phyloP scores from a whole-genome alignment of 768 basidiomycete species.

The Termitomyces sp. region DNA sequence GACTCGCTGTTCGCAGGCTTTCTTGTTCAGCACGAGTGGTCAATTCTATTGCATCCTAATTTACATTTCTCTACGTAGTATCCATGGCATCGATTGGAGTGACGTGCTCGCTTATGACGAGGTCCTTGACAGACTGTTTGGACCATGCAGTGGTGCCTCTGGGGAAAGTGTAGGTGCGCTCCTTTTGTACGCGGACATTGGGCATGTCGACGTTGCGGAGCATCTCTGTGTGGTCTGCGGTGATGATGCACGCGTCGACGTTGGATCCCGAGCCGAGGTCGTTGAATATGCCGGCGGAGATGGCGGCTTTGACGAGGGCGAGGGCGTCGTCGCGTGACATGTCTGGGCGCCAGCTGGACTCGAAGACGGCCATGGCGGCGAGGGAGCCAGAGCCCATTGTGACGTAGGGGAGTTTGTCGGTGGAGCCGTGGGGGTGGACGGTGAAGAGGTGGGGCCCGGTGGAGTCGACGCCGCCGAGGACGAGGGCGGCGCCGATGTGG shows the following conservation, averaged over 20 bases:
- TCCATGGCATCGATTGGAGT: too few species aligned
- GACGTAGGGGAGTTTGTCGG: conserved; percentile 97
- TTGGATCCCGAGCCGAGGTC: conserved; percentile 99
- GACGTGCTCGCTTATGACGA: too few species aligned
- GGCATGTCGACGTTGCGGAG: conserved; percentile 92
- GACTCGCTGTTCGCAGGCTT: too few species aligned
- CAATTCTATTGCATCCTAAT: too few species aligned
- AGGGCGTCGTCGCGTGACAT: conserved; percentile 85
- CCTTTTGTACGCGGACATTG: conserved; percentile 75
- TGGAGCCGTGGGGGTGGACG: conserved; percentile 93
- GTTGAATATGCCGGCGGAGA: conserved; percentile 98
- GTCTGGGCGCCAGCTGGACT: conserved; percentile 75
- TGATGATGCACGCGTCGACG: conserved; percentile 95
- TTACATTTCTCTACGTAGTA: too few species aligned
- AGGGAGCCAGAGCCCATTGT: conserved; percentile 99
- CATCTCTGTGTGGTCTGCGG: too few species aligned
- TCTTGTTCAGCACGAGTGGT: too few species aligned
- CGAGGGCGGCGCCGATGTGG: conserved; percentile 90
- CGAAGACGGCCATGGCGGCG: conserved; percentile 98
- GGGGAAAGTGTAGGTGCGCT: conserved; percentile 67
- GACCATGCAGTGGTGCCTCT: conserved; percentile 16
- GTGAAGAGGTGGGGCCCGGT: conserved; percentile 96
- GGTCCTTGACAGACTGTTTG: too few species aligned
- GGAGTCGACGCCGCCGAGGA: conserved; percentile 93
- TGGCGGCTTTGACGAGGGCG: conserved; percentile 75